phyloP scores from a whole-genome alignment of 768 basidiomycete genomes.

The Termitomyces sp. region DNA sequence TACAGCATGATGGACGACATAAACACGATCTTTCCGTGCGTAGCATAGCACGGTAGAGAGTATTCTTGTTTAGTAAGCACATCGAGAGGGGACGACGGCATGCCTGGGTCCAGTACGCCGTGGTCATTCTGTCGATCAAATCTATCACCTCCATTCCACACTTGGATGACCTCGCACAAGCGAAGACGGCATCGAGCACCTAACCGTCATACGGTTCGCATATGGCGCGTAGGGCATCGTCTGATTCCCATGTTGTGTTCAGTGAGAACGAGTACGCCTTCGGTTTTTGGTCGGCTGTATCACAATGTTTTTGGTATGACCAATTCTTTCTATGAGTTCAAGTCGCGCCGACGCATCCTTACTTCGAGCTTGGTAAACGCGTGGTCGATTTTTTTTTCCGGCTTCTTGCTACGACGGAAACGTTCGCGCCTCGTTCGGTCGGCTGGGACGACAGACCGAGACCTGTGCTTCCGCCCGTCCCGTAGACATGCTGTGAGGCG shows the following conservation, averaged over 20 bases:
- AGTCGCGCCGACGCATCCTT: constrained; percentile 15
- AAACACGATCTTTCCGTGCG: too few relatives aligned
- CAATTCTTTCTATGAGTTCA: constrained; percentile 23
- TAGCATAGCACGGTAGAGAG: too few relatives aligned
- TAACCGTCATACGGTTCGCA: constrained; percentile 43
- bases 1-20: too few relatives aligned
- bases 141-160: too few relatives aligned
- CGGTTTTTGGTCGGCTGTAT: constrained; percentile 51
- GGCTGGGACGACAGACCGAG: constrained; percentile 38
- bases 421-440: constrained; percentile 65
- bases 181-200: too few relatives aligned
- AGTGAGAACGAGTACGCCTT: constrained; percentile 64
- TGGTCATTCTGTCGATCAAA: too few relatives aligned
- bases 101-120: too few relatives aligned
- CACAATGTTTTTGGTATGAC: too few relatives aligned
- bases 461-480: constrained; percentile 74
- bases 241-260: constrained; percentile 41
- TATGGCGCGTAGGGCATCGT: constrained; percentile 55
- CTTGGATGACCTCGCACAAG: too few relatives aligned
- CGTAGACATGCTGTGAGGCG: constrained; percentile 63
- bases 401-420: constrained; percentile 78
- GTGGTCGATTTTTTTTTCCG: constrained; percentile 48
- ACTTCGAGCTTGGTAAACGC: constrained; percentile 68
- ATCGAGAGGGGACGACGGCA: too few relatives aligned
- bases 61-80: too few relatives aligned